Evolutionary conservation across 2,329 filamentous ascomycete genomes (phyloP).

Genomic region (Trichophaea hybrida): DNA sequence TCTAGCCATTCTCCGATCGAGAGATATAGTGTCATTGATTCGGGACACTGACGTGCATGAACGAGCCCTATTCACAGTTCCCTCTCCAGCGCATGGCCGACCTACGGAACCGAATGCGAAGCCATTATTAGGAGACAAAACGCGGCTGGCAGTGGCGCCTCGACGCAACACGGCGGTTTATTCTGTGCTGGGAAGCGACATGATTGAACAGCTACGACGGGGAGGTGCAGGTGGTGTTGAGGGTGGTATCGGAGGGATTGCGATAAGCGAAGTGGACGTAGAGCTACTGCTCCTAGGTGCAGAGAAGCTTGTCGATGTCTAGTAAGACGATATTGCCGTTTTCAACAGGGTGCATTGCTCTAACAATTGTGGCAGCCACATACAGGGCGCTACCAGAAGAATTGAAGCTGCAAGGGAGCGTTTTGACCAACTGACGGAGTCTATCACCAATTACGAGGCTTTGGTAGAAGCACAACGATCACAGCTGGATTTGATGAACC

Average conservation of each 20-base stretch:
- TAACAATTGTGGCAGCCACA: slow-evolving; percentile 38
- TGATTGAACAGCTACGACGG: slow-evolving; percentile 63
- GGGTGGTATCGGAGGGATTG: slow-evolving; percentile 33
- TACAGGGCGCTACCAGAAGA: slow-evolving; percentile 62
- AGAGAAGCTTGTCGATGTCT: slow-evolving; percentile 79
- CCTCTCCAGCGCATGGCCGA: slow-evolving; percentile 41
- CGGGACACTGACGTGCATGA: slow-evolving; percentile 92
- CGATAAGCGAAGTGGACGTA: slow-evolving; percentile 63
- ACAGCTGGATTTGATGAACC: slow-evolving; percentile 43
- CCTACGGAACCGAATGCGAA: slow-evolving; percentile 28
- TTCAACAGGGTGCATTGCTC: not conserved
- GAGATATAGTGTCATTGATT: slow-evolving; percentile 88
- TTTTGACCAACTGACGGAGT: slow-evolving; percentile 55
- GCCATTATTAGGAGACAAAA: slow-evolving; percentile 27
- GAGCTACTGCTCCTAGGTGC: slow-evolving; percentile 72
- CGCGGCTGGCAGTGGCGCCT: slow-evolving; percentile 36
- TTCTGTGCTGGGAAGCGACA: slow-evolving; percentile 71
- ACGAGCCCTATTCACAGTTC: slow-evolving; percentile 84
- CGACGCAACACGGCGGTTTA: slow-evolving; percentile 69
- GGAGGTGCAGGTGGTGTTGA: slow-evolving; percentile 42
- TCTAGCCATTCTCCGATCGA: slow-evolving; percentile 61
- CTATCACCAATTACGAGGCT: slow-evolving; percentile 65
- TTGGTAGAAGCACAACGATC: slow-evolving; percentile 63
- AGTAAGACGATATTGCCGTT: slow-evolving; percentile 37
- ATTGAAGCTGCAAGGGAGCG: slow-evolving; percentile 59